Conservation (phyloP, 352 stramenopile genomes). For the Chrysophaeum taylorii region DNA sequence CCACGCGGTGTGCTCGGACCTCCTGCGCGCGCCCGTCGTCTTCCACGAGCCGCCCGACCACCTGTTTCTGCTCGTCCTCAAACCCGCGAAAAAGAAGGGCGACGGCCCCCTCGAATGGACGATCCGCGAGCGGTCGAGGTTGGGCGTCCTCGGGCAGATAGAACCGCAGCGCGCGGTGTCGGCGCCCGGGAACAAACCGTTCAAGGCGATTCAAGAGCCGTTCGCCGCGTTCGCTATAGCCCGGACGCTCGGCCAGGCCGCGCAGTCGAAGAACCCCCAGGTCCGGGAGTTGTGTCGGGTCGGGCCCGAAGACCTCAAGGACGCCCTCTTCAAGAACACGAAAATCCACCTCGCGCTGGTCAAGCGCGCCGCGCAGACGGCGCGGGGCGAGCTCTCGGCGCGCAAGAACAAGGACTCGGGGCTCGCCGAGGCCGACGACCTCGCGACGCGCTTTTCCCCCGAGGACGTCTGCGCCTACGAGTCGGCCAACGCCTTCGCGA, state of each 20-base stretch:
- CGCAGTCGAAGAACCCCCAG: neutral
- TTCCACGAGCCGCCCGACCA: neutral
- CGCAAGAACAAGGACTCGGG: too few species aligned
- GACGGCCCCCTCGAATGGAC: neutral
- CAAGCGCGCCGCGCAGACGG: slow-evolving; percentile 1
- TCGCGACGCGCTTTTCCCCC: neutral
- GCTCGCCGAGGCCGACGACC: neutral
- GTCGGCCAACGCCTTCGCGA: neutral
- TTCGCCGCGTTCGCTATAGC: neutral
- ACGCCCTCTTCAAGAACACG: neutral
- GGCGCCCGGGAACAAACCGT: neutral
- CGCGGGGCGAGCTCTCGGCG: too few species aligned
- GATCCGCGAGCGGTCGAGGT: neutral
- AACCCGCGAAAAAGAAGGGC: neutral
- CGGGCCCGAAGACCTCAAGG: neutral
- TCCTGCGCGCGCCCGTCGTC: neutral
- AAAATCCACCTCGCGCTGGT: neutral
- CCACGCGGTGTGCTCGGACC: neutral
- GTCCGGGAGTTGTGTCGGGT: too few species aligned
- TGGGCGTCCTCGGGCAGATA: neutral
- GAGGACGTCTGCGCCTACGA: slow-evolving; percentile 13
- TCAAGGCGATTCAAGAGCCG: neutral
- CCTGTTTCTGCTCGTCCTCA: neutral
- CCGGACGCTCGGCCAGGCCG: neutral
- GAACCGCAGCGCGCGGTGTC: neutral